Conservation (phyloP, 1,284 basidiomycete species). For the Austroboletus niveus region DNA sequence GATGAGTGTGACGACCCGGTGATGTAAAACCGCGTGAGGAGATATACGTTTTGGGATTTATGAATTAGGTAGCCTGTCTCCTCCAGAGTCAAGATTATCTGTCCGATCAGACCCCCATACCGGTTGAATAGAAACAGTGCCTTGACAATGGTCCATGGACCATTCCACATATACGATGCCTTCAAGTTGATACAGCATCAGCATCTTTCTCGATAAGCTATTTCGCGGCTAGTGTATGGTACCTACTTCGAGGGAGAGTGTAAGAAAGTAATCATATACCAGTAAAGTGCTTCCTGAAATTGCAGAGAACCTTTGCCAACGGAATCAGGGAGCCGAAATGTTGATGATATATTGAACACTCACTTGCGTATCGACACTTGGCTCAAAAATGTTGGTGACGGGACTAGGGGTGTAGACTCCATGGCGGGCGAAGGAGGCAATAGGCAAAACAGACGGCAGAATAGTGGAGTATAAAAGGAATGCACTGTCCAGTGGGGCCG, state of each 20-base stretch:
- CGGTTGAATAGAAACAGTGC: slow-evolving; percentile 22
- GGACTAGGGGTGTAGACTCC: not conserved
- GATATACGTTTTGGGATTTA: slow-evolving; percentile 14
- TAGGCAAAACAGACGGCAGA: not conserved
- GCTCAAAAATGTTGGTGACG: not conserved
- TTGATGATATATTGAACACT: not conserved
- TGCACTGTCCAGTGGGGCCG: too few species aligned
- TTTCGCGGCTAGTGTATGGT: not conserved
- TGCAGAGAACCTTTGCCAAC: not conserved
- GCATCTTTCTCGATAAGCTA: not conserved
- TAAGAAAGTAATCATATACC: slow-evolving; percentile 3
- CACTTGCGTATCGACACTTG: not conserved
- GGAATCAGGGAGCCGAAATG: not conserved
- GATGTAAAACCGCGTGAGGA: not conserved
- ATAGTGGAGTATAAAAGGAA: not conserved
- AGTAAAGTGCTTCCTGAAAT: not conserved
- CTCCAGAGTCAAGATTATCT: slow-evolving; percentile 20
- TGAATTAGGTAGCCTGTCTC: slow-evolving; percentile 19
- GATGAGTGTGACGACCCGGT: not conserved
- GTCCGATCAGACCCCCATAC: slow-evolving; percentile 25
- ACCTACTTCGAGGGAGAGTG: slow-evolving; percentile 1
- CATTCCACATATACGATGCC: slow-evolving; percentile 19
- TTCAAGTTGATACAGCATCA: not conserved
- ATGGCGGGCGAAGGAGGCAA: not conserved
- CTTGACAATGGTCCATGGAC: slow-evolving; percentile 19